phyloP scores from a whole-genome alignment of 768 basidiomycete species.

The Agrocybe praecox region DNA sequence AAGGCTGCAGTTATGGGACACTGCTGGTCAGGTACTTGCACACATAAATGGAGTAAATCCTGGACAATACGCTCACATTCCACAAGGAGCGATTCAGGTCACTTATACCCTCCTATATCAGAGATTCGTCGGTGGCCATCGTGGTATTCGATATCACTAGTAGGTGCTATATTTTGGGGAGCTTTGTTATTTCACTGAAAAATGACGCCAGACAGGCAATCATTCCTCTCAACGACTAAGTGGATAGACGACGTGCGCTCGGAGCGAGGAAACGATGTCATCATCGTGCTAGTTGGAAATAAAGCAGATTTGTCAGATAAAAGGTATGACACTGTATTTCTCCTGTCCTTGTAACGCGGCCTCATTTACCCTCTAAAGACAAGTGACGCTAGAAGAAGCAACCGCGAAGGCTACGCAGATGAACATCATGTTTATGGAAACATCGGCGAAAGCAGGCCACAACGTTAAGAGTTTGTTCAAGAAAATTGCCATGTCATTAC shows the following conservation, averaged over 20 bases:
- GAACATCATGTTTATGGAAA: conserved; percentile 99
- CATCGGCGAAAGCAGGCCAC: conserved; percentile 98
- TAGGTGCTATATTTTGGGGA: conserved; percentile 39
- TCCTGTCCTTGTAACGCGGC: not conserved
- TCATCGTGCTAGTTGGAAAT: conserved; percentile 97
- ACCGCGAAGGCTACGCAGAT: conserved; percentile 89
- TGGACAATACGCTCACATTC: not conserved
- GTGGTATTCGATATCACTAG: conserved; percentile 99
- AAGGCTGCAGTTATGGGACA: conserved; percentile 97
- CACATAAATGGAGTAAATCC: not conserved
- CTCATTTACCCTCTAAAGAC: conserved; percentile 49
- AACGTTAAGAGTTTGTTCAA: conserved; percentile 99
- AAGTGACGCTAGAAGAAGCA: conserved; percentile 98
- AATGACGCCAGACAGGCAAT: conserved; percentile 74
- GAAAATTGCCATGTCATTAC: conserved; percentile 98
- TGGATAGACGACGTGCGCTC: conserved; percentile 99
- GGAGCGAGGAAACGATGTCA: conserved; percentile 96
- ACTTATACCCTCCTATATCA: conserved; percentile 97
- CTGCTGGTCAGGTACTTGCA: conserved; percentile 81
- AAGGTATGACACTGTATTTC: conserved; percentile 61
- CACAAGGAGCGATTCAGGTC: conserved; percentile 93
- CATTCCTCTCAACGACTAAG: conserved; percentile 97
- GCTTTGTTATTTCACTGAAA: not conserved
- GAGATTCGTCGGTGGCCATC: conserved; percentile 98
- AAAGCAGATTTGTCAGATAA: conserved; percentile 99